phyloP scores from a whole-genome alignment of 2,329 filamentous ascomycete genomes.

The Diaporthe capsici region DNA sequence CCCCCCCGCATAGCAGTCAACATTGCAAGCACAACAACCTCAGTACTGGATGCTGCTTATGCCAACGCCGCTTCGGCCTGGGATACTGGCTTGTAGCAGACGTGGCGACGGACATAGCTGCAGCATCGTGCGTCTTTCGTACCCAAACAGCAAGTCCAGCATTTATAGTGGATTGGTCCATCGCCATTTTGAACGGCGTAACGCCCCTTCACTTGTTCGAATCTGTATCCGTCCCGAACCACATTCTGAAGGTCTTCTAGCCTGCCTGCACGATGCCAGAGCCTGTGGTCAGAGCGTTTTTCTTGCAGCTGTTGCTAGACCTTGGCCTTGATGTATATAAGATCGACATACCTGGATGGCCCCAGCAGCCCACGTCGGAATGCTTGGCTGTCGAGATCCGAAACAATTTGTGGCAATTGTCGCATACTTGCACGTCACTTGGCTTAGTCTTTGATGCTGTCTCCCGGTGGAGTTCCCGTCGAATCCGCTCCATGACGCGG shows the following conservation, averaged over 20 bases:
- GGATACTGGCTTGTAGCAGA: not conserved
- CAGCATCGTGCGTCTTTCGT: not conserved
- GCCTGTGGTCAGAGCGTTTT: not conserved
- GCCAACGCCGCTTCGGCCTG: not conserved
- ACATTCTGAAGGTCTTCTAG: not conserved
- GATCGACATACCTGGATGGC: not conserved
- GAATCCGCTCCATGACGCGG: not conserved
- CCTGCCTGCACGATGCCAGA: not conserved
- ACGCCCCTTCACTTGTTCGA: not conserved
- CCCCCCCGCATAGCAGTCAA: not conserved
- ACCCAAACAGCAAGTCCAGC: conserved; percentile 17
- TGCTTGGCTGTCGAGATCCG: not conserved
- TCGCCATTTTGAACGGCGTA: not conserved
- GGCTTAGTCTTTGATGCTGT: not conserved
- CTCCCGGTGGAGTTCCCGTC: too few relatives aligned
- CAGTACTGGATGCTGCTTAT: not conserved
- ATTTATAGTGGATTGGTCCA: not conserved
- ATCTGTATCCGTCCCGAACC: not conserved
- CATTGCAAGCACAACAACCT: not conserved
- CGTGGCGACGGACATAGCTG: not conserved
- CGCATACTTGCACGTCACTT: conserved; percentile 2
- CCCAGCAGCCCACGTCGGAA: not conserved
- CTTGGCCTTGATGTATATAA: not conserved
- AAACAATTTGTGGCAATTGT: not conserved
- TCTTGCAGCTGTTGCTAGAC: not conserved